Evolutionary conservation across 176 grass and related monocot species (phyloP).

Genomic region (Oryza officinalis): DNA sequence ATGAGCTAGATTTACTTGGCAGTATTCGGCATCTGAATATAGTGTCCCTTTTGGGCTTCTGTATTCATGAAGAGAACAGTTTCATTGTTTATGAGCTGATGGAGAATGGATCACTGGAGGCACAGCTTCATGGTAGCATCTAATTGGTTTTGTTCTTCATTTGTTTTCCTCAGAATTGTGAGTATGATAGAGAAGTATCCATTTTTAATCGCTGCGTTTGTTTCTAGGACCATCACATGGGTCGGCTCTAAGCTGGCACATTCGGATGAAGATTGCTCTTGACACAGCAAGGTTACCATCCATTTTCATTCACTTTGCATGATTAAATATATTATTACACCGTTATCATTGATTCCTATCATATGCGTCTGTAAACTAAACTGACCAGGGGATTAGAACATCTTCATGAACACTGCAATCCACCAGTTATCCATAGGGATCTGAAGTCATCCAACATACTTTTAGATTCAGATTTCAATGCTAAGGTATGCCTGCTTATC

Average conservation of each 20-base stretch:
- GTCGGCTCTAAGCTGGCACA: constrained; percentile 80
- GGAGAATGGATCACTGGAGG: constrained; percentile 81
- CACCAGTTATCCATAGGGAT: constrained; percentile 94
- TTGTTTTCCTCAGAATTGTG: background rate
- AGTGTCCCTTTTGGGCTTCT: constrained; percentile 84
- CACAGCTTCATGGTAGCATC: constrained; percentile 78
- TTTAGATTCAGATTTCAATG: constrained; percentile 84
- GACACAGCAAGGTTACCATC: constrained; percentile 85
- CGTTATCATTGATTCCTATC: constrained; percentile 30
- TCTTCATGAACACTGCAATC: constrained; percentile 88
- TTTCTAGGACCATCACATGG: constrained; percentile 81
- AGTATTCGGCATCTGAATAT: constrained; percentile 93
- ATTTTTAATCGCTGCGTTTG: constrained; percentile 15
- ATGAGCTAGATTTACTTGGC: constrained; percentile 83
- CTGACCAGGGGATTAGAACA: constrained; percentile 88
- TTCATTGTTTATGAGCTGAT: constrained; percentile 92
- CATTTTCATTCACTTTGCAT: constrained; percentile 10
- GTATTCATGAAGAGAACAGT: constrained; percentile 59
- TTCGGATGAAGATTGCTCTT: constrained; percentile 97
- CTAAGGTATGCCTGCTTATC: constrained; percentile 66
- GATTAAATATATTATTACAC: background rate
- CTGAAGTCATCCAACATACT: constrained; percentile 97
- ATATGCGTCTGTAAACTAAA: constrained; percentile 38
- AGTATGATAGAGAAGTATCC: constrained; percentile 1
- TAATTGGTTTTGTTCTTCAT: background rate